phyloP scores from a whole-genome alignment of 1,284 basidiomycete species.

The Waitea zeae region DNA sequence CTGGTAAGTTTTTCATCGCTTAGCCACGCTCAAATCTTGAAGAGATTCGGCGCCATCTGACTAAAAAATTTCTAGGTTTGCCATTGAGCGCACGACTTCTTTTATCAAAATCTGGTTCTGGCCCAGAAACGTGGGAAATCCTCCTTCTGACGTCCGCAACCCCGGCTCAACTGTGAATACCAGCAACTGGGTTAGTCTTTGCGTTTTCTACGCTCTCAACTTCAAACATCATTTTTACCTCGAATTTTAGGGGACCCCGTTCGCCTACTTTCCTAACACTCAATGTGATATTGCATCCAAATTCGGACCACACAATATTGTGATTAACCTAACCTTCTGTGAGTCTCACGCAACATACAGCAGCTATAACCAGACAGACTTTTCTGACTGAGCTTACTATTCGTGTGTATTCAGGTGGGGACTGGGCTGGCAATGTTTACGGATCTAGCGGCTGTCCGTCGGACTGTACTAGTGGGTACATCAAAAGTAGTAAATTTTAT shows the following conservation, averaged over 20 bases:
- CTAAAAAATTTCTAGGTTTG: no score
- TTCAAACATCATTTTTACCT: no score
- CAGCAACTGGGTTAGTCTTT: not conserved
- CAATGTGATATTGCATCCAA: conserved; percentile 29
- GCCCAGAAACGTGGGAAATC: conserved; percentile 21
- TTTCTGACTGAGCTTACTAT: no score
- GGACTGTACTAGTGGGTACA: no score
- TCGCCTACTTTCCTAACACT: conserved; percentile 37
- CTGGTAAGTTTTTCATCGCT: no score
- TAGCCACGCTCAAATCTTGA: no score
- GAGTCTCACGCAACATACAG: not conserved
- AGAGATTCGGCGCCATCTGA: no score
- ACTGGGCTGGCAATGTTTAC: no score
- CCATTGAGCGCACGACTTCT: conserved; percentile 24
- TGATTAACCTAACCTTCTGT: conserved; percentile 28
- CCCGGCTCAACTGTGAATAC: conserved; percentile 9
- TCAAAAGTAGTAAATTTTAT: no score
- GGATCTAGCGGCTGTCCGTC: not conserved
- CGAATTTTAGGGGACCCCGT: no score
- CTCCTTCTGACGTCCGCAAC: conserved; percentile 21
- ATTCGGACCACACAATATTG: conserved; percentile 40
- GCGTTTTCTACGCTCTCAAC: no score
- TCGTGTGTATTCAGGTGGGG: no score
- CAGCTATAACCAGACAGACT: conserved; percentile 8
- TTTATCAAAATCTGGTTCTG: conserved; percentile 36